Evolutionary conservation across 1,284 basidiomycete species (phyloP), one percentile per base, ranked within the genome.

Genomic region (Ceratobasidium sp.): DNA sequence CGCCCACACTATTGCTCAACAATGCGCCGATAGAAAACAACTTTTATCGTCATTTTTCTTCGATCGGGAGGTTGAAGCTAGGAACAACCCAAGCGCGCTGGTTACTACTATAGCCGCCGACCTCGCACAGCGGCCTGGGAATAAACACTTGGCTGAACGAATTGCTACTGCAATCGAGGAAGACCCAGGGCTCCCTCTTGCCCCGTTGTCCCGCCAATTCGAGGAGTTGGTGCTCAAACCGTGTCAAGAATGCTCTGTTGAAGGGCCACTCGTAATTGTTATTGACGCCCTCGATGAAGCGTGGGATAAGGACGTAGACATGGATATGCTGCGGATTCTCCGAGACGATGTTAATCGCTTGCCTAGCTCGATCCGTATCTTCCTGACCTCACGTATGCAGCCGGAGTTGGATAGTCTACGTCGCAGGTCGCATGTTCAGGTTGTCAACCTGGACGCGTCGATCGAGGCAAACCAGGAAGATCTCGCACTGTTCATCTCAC

Each of bases 1-100:
- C 12, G 62, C 72, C 1, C 62, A 73, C 30, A 59, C 62, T 0
- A 7, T 73, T 5, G 63, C 62, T 28, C 51, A 46, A 3, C 51
- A 7, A 18, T 61, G 38, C 21, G 12, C 7, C 12, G 16, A 60
- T 11, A 8, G 30, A 0, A 46, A 44, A 1, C 40, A 42, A 23
- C 63, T 73, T 0, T 69, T 54, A 3, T 74, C 77, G 1, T 76
- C 75, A n/a, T 67, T 67, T 51, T 66, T 54, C 30, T 54, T 67
- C 33, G 40, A 73, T 16, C 63, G 53, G 7, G 56, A 51, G 44
- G 38, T 16, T 33, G 33, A 40, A 2, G 63, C 33, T 3, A 33
- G 72, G 23, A 73, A 49, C 40, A 66, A 0, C 3, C 48, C 72
- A 16, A 42, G 0, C 9, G 3, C 12, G 18, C 48, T 73, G 14